Evolutionary conservation across 352 stramenopile species (phyloP), one percentile per base, ranked within the genome.

Genomic region (Aphanomyces euteiches): DNA sequence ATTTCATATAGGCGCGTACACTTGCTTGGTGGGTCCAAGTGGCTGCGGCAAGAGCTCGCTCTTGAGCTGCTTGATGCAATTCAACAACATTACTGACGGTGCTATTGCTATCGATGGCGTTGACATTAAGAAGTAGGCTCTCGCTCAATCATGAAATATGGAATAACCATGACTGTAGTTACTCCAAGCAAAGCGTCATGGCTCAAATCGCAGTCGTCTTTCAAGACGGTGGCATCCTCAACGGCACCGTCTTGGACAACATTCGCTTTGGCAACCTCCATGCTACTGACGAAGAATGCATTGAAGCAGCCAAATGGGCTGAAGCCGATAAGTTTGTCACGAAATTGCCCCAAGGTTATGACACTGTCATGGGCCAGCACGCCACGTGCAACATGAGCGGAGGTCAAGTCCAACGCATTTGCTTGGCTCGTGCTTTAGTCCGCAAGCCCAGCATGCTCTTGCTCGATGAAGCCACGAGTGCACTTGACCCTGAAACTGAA

Each of bases 371-470:
- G 45, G 64, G 64, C 12, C 64, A 70, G 54, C 64, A 70, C 34
- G 88, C 88, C 54, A 95, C 86, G n/a, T 90, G 84, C 70, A 93
- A 85, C 60, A 74, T 95, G 34, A 94, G 86, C 79, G 88, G 88
- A 74, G 88, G 88, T 34, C 88, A 95, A 75, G 88, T 87, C 6
- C 88, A 95, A 76, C 85, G 88, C 77, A 86, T 95, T 56, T 95
- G 86, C 73, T 73, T 95, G 63, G 88, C 88, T 0, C 86, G 88
- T 72, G 86, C 88, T 7, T 73, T 94, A 60, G 93, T 87, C 54
- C 85, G 88, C 57, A 82, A 89, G 38, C 88, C 88, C 7, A 93
- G 85, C 69, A 45, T 95, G 59, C 67, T 93, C 67, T 76, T 95
- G 47, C 75, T 95, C 36, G 87, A 95, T 73, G 86, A 95, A 78